These are phyloP conservation scores for Rhizopogon parksii DNA, from an alignment of 1,284 basidiomycete species.

Conservation along the genomic window DNA sequence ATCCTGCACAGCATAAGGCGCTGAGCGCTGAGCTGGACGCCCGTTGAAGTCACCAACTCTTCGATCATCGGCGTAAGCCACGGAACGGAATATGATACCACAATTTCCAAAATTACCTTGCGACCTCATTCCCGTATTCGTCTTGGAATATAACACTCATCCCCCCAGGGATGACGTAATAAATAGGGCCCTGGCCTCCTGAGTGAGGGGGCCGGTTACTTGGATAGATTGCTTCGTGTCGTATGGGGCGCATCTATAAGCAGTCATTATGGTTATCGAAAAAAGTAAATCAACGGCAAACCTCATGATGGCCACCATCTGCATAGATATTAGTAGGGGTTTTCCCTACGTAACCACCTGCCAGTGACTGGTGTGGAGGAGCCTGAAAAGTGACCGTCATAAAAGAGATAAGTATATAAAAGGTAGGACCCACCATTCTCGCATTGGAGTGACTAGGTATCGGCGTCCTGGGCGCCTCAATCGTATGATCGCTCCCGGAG, in stretches of 20 bases:
- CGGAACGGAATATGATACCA: not conserved
- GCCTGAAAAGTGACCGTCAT: conserved; percentile 14
- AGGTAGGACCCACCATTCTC: conserved; percentile 21
- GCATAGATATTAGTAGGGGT: conserved; percentile 28
- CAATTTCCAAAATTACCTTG: conserved; percentile 37
- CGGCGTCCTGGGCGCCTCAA: conserved; percentile 22
- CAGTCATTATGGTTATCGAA: not conserved
- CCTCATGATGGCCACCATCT: conserved; percentile 18
- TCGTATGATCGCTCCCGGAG: conserved; percentile 26
- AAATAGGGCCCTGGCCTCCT: conserved; percentile 34
- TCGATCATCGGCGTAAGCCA: conserved; percentile 6
- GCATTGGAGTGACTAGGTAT: conserved; percentile 18
- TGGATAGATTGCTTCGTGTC: conserved; percentile 14
- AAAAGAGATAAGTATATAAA: not conserved
- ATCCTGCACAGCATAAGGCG: conserved; percentile 43
- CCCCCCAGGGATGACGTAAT: conserved; percentile 61
- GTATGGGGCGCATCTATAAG: conserved; percentile 15
- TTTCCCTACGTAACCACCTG: conserved; percentile 10
- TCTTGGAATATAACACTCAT: conserved; percentile 65
- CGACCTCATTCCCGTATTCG: conserved; percentile 57
- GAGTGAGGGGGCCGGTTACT: conserved; percentile 24
- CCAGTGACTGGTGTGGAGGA: conserved; percentile 8
- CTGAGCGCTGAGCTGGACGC: conserved; percentile 21
- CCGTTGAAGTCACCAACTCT: conserved; percentile 42
- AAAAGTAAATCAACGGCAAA: conserved; percentile 10